Base-by-base conservation (phyloP, 139 green algal genomes). In the Asterochloris sp. region DNA sequence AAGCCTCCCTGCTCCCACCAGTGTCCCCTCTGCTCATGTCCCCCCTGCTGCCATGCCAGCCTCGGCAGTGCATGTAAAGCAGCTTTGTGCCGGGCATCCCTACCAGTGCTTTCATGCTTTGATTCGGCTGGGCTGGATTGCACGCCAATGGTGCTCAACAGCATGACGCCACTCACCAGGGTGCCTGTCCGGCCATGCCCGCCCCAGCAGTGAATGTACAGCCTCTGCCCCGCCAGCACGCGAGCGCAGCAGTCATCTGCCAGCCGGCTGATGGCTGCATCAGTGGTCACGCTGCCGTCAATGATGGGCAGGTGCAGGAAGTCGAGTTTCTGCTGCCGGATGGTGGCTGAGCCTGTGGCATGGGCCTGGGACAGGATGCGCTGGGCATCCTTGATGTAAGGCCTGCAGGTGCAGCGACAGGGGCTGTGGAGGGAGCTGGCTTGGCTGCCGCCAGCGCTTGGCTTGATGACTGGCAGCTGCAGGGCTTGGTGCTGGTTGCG, bases 161-260 rank as follows among this genome's bases (percentile, higher is more conserved):
- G 10, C 38, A 62, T 12, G 38, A 61, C 17, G 12, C 27, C 19
- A 78, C 74, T 67, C 28, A 96, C 78, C 76, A 91, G 80, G 12
- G 88, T 91, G 21, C 88, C 88, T 38, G 87, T 91, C 13, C 86
- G 73, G 19, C 88, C 86, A 78, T 96, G 92, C 0, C 92, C 92
- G 24, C 92, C 93, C 92, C 91, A 95, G 86, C 93, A 96, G 82
- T 96, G 92, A 17, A 97, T 92, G 87, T 96, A 96, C 63, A 97
- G 73, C 38, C 83, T 85, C 81, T 92, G 88, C 8, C 92, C 93
- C 1, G 81, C 82, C 80, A 93, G 84, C 14, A 96, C 87, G 23
- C 92, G 90, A 78, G 90, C 85, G 81, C 89, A 93, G 87, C 92
- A 96, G 78, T 96, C 91, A 63, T 97, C 92, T 2, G 90, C 92